Conservation (phyloP, 495 filamentous ascomycete genomes). For the Daldinia grandis region DNA sequence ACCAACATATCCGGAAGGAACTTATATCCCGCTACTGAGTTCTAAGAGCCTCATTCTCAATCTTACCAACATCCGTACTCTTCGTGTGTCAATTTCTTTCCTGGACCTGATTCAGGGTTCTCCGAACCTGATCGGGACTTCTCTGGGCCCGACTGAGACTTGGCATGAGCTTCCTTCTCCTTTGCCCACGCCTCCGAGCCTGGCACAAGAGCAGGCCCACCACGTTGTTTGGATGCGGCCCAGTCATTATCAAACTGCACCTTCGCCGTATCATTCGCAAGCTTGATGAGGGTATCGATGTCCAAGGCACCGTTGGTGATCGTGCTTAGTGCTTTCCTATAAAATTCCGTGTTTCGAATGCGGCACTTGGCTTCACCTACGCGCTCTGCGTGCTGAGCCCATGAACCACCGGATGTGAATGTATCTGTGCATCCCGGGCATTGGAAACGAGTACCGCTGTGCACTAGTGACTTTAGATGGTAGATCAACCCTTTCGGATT, state of each 20-base stretch:
- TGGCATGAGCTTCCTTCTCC: not conserved
- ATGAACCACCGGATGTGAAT: conserved; percentile 42
- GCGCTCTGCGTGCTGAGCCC: conserved; percentile 49
- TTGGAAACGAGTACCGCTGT: conserved; percentile 37
- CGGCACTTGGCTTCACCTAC: conserved; percentile 35
- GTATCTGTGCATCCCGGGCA: conserved; percentile 46
- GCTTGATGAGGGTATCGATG: conserved; percentile 28
- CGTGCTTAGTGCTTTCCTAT: conserved; percentile 33
- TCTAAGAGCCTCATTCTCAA: not conserved
- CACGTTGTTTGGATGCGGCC: not conserved
- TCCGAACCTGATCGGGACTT: not conserved
- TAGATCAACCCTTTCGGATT: conserved; percentile 23
- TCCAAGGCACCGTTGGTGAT: conserved; percentile 42
- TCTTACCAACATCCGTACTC: not conserved
- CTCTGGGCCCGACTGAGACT: not conserved
- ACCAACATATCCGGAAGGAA: not conserved
- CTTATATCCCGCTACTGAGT: not conserved
- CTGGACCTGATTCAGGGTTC: not conserved
- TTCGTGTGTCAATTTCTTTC: not conserved
- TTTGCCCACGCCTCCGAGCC: not conserved
- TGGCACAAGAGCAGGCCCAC: not conserved
- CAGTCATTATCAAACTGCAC: conserved; percentile 37
- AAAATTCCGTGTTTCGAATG: conserved; percentile 27
- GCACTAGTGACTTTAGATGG: conserved; percentile 48
- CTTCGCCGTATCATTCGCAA: conserved; percentile 36